These are phyloP conservation scores for Xylariaceae sp. DNA, from an alignment of 2,329 filamentous ascomycete genomes.

Conservation along the genomic window DNA sequence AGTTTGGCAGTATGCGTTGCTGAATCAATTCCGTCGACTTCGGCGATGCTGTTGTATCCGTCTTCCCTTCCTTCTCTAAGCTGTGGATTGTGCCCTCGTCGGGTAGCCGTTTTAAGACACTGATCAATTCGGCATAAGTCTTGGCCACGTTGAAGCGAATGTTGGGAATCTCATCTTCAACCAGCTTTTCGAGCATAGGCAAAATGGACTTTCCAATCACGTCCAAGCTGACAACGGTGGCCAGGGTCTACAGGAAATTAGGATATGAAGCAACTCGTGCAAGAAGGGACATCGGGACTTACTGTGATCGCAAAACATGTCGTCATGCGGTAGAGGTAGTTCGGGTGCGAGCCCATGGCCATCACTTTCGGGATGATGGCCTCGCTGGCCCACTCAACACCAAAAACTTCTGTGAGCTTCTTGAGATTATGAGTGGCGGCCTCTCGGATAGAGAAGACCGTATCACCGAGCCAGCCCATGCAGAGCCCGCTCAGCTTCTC, in stretches of 20 bases:
- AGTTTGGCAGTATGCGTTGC: conserved; percentile 77
- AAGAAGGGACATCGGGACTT: conserved; percentile 38
- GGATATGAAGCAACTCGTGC: neutral
- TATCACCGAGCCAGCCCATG: conserved; percentile 98
- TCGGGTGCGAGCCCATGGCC: conserved; percentile 95
- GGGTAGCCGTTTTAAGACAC: conserved; percentile 85
- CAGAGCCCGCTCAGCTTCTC: conserved; percentile 92
- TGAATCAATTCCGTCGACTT: conserved; percentile 75
- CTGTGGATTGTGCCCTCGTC: conserved; percentile 81
- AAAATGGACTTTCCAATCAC: conserved; percentile 91
- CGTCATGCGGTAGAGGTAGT: conserved; percentile 99
- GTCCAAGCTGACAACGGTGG: conserved; percentile 84
- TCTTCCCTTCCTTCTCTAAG: conserved; percentile 69
- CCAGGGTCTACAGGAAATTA: conserved; percentile 64
- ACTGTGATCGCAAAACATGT: conserved; percentile 99
- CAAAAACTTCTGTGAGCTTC: conserved; percentile 98
- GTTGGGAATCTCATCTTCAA: conserved; percentile 92
- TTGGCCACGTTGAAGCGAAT: conserved; percentile 99
- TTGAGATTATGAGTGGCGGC: conserved; percentile 96
- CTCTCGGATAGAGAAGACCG: conserved; percentile 96
- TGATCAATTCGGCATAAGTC: conserved; percentile 85
- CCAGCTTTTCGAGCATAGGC: conserved; percentile 92
- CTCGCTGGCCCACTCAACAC: conserved; percentile 93
- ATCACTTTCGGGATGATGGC: conserved; percentile 98
- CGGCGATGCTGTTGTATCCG: conserved; percentile 56